These are phyloP conservation scores for Berkeleyomyces basicola DNA, from an alignment of 2,329 filamentous ascomycete species.

Conservation along the genomic window DNA sequence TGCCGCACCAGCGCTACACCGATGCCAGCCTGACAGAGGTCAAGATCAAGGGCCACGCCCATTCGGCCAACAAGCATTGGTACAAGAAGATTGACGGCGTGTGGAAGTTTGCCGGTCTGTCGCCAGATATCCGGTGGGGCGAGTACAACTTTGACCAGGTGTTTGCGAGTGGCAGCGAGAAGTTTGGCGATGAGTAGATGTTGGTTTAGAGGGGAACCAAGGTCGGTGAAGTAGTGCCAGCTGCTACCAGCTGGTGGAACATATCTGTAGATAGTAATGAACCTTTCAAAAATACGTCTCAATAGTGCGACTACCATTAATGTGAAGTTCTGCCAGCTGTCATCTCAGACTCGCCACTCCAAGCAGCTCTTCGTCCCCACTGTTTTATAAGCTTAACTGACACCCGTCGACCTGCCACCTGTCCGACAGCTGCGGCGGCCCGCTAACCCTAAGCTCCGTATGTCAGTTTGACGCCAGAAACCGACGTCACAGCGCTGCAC, in stretches of 20 bases:
- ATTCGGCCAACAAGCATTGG: slow-evolving; percentile 40
- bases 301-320: too few relatives aligned
- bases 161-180: slow-evolving; percentile 21
- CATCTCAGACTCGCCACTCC: too few relatives aligned
- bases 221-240: too few relatives aligned
- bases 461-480: neutral
- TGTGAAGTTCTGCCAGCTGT: too few relatives aligned
- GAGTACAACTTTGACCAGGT: slow-evolving; percentile 42
- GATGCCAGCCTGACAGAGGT: slow-evolving; percentile 31
- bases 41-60: slow-evolving; percentile 41
- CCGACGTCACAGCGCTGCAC: neutral
- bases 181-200: slow-evolving; percentile 11
- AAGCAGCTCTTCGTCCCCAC: too few relatives aligned
- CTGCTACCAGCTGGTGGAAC: too few relatives aligned
- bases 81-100: slow-evolving; percentile 41
- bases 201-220: neutral
- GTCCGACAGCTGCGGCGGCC: neutral
- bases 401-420: neutral
- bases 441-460: neutral
- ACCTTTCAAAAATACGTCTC: too few relatives aligned
- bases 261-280: too few relatives aligned
- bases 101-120: slow-evolving; percentile 44
- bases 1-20: slow-evolving; percentile 44
- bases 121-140: slow-evolving; percentile 37
- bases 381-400: too few relatives aligned